phyloP scores from a whole-genome alignment of 805 yeast species.

The Jamesozyma piceae region DNA sequence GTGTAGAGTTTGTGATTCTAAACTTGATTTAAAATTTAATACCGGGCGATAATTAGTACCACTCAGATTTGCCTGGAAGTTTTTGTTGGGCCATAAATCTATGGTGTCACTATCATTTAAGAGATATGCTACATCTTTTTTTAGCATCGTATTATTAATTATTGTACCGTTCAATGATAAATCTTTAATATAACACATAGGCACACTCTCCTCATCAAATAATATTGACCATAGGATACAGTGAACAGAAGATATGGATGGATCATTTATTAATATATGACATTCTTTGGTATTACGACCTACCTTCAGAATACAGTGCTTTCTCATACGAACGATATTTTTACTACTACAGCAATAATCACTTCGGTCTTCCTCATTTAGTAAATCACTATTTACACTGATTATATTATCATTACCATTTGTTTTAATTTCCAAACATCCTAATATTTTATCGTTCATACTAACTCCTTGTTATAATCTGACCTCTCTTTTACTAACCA shows the following conservation, averaged over 20 bases:
- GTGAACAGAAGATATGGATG: slow-evolving; percentile 39
- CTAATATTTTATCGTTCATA: slow-evolving; percentile 7
- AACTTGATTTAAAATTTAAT: slow-evolving; percentile 1
- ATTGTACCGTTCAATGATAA: slow-evolving; percentile 43
- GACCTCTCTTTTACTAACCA: too few relatives aligned
- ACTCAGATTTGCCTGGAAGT: not conserved
- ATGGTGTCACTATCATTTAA: slow-evolving; percentile 35
- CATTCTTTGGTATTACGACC: slow-evolving; percentile 35
- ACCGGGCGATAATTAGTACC: not conserved
- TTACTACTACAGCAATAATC: not conserved
- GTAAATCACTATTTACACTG: not conserved
- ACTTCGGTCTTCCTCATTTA: slow-evolving; percentile 7
- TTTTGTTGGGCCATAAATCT: slow-evolving; percentile 25
- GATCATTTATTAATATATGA: slow-evolving; percentile 30
- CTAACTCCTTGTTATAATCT: not conserved
- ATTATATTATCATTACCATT: slow-evolving; percentile 1
- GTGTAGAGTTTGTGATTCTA: not conserved
- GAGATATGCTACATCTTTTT: slow-evolving; percentile 28
- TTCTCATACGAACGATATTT: slow-evolving; percentile 13
- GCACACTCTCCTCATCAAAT: slow-evolving; percentile 41
- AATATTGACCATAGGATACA: slow-evolving; percentile 40
- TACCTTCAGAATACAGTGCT: slow-evolving; percentile 32
- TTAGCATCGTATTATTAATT: slow-evolving; percentile 32
- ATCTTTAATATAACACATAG: slow-evolving; percentile 43
- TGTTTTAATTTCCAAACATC: slow-evolving; percentile 13